Evolutionary conservation across 78 protist species (phyloP).

Genomic region (Dictyostelium citrinum): DNA sequence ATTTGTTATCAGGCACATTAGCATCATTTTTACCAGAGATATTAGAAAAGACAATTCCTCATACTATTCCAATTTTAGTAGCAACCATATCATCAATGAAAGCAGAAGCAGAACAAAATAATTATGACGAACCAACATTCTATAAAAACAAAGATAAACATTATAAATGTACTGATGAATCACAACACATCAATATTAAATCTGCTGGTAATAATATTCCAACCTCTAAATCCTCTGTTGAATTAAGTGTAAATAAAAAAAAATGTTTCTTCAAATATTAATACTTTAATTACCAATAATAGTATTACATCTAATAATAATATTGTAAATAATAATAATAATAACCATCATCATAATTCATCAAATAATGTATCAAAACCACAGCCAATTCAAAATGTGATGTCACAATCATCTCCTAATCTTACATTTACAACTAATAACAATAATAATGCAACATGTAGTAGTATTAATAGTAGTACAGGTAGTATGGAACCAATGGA

Average conservation of each 20-base stretch:
- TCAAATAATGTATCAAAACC: neutral
- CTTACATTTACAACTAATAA: neutral
- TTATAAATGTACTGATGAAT: neutral
- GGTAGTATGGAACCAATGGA: slow-evolving; percentile 11
- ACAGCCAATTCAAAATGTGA: neutral
- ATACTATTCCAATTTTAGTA: slow-evolving; percentile 47
- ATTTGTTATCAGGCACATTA: slow-evolving; percentile 15
- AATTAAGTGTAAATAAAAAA: neutral
- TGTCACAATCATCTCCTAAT: slow-evolving; percentile 20
- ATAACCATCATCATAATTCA: too few species aligned
- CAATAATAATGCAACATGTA: neutral
- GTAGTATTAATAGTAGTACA: neutral
- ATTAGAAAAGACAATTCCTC: slow-evolving; percentile 49
- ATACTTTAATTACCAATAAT: neutral
- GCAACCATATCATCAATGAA: slow-evolving; percentile 35
- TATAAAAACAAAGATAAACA: slow-evolving; percentile 4
- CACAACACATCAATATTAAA: neutral
- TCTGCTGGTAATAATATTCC: neutral
- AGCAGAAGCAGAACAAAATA: neutral
- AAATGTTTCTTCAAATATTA: neutral
- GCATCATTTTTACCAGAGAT: slow-evolving; percentile 29
- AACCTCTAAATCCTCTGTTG: neutral
- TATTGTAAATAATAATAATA: neutral
- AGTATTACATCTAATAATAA: neutral
- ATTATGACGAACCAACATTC: slow-evolving; percentile 4